Percentiles rank a stretch among this genome's conserved stretches.
phyloP scores from a whole-genome alignment of 1,284 basidiomycete genomes.

The Taiwanofungus camphoratus region DNA sequence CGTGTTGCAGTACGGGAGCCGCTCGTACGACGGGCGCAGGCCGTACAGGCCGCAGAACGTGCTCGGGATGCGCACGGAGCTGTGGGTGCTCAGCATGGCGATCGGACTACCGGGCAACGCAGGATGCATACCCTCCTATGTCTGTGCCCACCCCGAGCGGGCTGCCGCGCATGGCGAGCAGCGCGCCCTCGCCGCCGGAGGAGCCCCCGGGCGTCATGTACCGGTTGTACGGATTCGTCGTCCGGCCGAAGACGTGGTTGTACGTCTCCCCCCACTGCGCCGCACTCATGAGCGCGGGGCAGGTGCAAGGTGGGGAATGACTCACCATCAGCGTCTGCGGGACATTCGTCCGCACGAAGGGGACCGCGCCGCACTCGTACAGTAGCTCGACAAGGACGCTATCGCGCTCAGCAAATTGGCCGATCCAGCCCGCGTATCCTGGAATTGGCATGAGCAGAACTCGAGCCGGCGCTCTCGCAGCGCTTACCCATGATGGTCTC shows the following conservation, averaged over 20 bases:
- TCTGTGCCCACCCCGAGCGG: conserved; percentile 66
- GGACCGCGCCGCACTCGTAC: conserved; percentile 56
- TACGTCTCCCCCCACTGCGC: conserved; percentile 57
- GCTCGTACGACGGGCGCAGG: conserved; percentile 48
- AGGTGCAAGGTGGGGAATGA: background rate
- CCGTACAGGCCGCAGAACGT: conserved; percentile 48
- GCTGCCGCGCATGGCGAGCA: conserved; percentile 51
- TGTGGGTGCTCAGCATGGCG: conserved; percentile 6
- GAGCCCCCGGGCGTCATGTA: conserved; percentile 51
- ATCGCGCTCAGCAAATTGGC: conserved; percentile 19
- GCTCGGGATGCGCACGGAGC: conserved; percentile 52
- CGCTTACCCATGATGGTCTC: conserved; percentile 49
- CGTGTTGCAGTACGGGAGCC: conserved; percentile 47
- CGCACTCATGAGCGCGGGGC: background rate
- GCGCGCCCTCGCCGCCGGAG: conserved; percentile 55
- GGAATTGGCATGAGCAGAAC: conserved; percentile 3
- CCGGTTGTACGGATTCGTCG: conserved; percentile 57
- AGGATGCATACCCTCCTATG: conserved; percentile 47
- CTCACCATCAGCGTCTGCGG: conserved; percentile 50
- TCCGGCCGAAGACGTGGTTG: conserved; percentile 65
- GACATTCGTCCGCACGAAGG: conserved; percentile 67
- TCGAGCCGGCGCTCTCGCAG: conserved; percentile 12
- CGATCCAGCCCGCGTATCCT: conserved; percentile 28
- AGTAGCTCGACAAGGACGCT: conserved; percentile 50
- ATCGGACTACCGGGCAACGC: background rate